Evolutionary conservation across 2,329 filamentous ascomycete genomes (phyloP).

Genomic region (Trichoderma sp.): DNA sequence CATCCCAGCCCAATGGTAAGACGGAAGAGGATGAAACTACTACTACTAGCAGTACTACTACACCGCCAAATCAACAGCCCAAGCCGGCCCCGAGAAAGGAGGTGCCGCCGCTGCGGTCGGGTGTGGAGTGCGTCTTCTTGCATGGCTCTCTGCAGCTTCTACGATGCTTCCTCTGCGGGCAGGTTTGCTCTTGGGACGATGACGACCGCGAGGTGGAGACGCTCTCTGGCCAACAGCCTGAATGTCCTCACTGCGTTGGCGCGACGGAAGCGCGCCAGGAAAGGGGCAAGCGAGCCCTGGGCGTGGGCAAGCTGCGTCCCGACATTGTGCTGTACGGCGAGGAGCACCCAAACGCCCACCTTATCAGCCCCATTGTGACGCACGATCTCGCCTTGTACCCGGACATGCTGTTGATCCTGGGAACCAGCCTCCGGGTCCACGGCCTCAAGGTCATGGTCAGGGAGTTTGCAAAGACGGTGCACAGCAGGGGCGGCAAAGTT

Average conservation of each 20-base stretch:
- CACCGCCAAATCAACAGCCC: conserved; percentile 21
- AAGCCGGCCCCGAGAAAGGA: conserved; percentile 29
- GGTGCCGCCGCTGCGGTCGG: conserved; percentile 32
- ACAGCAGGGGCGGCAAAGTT: conserved; percentile 65
- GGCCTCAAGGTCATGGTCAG: conserved; percentile 68
- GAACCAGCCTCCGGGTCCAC: conserved; percentile 69
- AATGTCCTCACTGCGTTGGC: conserved; percentile 63
- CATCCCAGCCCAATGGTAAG: conserved; percentile 4
- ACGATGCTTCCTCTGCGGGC: conserved; percentile 61
- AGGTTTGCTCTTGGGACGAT: conserved; percentile 59
- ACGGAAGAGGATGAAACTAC: conserved; percentile 24
- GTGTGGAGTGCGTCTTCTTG: conserved; percentile 66
- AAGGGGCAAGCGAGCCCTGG: conserved; percentile 64
- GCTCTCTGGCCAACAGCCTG: conserved; percentile 62
- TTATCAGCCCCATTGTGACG: conserved; percentile 66
- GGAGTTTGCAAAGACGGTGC: conserved; percentile 70
- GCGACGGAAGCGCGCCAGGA: conserved; percentile 62
- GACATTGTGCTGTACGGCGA: conserved; percentile 75
- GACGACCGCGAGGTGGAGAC: conserved; percentile 54
- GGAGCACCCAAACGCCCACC: conserved; percentile 66
- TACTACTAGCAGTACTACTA: neutral
- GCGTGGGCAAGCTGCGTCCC: conserved; percentile 65
- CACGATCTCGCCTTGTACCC: conserved; percentile 64
- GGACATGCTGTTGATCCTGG: conserved; percentile 67
- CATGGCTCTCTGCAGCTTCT: conserved; percentile 67